Evolutionary conservation across 2,329 filamentous ascomycete genomes (phyloP), one percentile per base, ranked within the genome.

Genomic region (Cytospora piceicola): DNA sequence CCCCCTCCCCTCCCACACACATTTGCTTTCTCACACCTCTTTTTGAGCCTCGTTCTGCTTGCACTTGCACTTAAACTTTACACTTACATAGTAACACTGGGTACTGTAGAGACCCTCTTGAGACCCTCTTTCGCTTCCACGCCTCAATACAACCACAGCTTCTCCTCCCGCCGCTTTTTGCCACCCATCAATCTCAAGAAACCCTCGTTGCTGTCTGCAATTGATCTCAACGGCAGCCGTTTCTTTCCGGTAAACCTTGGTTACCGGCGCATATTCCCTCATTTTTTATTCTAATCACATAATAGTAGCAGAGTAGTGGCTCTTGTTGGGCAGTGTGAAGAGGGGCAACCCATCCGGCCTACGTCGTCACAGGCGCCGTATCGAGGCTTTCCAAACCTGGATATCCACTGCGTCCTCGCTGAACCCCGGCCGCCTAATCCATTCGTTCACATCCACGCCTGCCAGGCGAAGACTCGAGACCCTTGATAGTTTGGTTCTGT

Each of bases 1-100:
- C n/a, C 17, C 20, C 39, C n/a, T n/a, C 42, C 42, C 20, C 12
- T 20, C 42, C 42, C 12, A n/a, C 7, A 14, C 3, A n/a, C 42
- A 46, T 22, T 15, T 5, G 42, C 15, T 49, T 20, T 8, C 46
- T 22, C 46, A 22, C 46, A n/a, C 24, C 15, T 49, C n/a, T 4
- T 49, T 24, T 49, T 49, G n/a, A 49, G 46, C 46, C 46, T 49
- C n/a, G n/a, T 17, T 49, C 46, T 49, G 46, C 46, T 49, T 49
- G 42, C 42, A n/a, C 11, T 20, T 46, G 20, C 11, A 20, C n/a
- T 9, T 42, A 7, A 6, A 20, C 39, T 42, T 20, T 42, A 20
- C 20, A 20, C 17, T 20, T 42, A 17, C 15, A 17, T 39, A 17
- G 12, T 15, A 7, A 36, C 6, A 36, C 34, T 36, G 11, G 34